A percentile compares a stretch with the other conserved stretches of the same genome.
Evolutionary conservation across 352 stramenopile genomes (phyloP).

Genomic region (Globisporangium cylindrosporum): DNA sequence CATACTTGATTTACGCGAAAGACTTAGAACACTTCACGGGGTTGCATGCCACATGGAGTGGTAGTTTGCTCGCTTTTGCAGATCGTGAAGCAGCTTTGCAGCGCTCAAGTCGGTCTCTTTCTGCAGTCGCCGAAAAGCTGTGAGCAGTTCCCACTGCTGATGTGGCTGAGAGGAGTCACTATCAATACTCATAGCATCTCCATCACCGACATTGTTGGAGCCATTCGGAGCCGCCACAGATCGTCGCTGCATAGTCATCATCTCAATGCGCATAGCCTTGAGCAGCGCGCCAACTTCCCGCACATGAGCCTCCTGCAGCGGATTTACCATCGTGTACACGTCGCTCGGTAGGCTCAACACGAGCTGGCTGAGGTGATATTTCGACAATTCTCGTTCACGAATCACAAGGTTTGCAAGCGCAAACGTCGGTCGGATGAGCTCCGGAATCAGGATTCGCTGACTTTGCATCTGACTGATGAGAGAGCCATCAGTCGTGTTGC

Average conservation of each 20-base stretch:
- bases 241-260: conserved; percentile 23
- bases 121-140: conserved; percentile 31
- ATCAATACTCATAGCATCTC: conserved; percentile 8
- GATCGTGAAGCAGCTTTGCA: conserved; percentile 12
- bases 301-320: conserved; percentile 31
- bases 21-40: background rate
- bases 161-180: conserved; percentile 6
- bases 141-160: conserved; percentile 26
- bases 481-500: background rate
- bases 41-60: conserved; percentile 38
- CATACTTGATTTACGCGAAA: background rate
- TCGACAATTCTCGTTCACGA: conserved; percentile 21
- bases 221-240: background rate
- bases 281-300: conserved; percentile 24
- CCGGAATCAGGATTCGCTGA: conserved; percentile 6
- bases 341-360: conserved; percentile 31
- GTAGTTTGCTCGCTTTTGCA: conserved; percentile 45
- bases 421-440: conserved; percentile 37
- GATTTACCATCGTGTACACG: conserved; percentile 44
- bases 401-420: conserved; percentile 25
- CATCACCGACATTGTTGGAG: background rate
- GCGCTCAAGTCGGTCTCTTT: conserved; percentile 16
- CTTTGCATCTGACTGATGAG: background rate
- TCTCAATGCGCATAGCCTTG: conserved; percentile 29
- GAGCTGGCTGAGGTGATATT: conserved; percentile 31